Evolutionary conservation across 1,284 basidiomycete species (phyloP), one percentile per base, ranked within the genome.

Genomic region (Clitocybe nebularis): DNA sequence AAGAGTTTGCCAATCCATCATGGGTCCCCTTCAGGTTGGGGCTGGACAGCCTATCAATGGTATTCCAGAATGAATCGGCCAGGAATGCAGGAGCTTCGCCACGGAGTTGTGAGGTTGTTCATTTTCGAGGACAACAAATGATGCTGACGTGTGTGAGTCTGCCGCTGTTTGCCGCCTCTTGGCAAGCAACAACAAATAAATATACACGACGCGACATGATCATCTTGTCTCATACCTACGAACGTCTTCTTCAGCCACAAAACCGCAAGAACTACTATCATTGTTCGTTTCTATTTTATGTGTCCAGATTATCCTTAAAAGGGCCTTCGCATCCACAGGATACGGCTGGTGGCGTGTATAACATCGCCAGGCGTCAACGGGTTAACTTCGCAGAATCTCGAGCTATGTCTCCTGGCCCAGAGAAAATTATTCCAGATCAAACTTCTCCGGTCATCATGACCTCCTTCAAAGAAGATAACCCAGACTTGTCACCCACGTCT

Each of bases 401-500:
- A 9, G 28, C 26, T 29, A 14, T 43, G 36, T 40, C 33, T 41
- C 23, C 39, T 49, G 40, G 48, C 38, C 14, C 37, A 32, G 34
- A 40, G 10, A 29, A 40, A 23, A 45, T 32, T 40, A 33, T 43
- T 41, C 32, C 29, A 49, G 39, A 49, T 47, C 45, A 46, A 52
- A 47, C 33, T 46, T 45, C 43, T 42, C 25, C 36, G 43, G 46
- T 46, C 46, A 60, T 59, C 50, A 53, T 58, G 43, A 49, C 42
- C 35, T 53, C 59, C 34, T 40, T 49, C 39, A 44, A 45, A 38
- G 50, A 62, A 45, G 61, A 66, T 32, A 64, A 60, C 48, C 52
- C 59, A 44, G 68, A 72, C 44, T 45, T 69, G 53, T 69, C 67
- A n/a, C 60, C 60, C 26, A 67, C 62, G 25, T 71, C 70, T 28